These are phyloP conservation scores for Verticillium longisporum DNA, from an alignment of 2,329 filamentous ascomycete species.

Conservation along the genomic window DNA sequence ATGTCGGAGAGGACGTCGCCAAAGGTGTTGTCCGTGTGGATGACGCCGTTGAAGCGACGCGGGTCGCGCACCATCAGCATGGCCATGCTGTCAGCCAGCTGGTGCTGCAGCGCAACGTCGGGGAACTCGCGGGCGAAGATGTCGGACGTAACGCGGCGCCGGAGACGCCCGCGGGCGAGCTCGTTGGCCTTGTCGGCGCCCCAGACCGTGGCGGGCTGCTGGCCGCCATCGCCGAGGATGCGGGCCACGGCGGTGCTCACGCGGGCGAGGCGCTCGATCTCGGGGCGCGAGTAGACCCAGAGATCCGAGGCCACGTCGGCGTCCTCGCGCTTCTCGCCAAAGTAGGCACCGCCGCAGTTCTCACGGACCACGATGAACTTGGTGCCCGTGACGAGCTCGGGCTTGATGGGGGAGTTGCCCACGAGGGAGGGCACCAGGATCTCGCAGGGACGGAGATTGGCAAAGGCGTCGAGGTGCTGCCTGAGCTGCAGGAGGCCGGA, in stretches of 20 bases:
- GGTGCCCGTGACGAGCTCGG: slow-evolving; percentile 33
- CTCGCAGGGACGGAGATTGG: slow-evolving; percentile 42
- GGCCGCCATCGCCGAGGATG: slow-evolving; percentile 19
- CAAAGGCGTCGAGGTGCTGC: slow-evolving; percentile 35
- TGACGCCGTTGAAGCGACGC: slow-evolving; percentile 38
- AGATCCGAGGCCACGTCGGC: slow-evolving; percentile 36
- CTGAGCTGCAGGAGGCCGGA: slow-evolving; percentile 34
- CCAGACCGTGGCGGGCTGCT: slow-evolving; percentile 32
- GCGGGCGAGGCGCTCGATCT: slow-evolving; percentile 39
- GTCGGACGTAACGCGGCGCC: slow-evolving; percentile 34
- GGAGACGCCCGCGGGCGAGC: slow-evolving; percentile 40
- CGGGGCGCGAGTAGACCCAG: slow-evolving; percentile 35
- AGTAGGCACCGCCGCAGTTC: slow-evolving; percentile 44
- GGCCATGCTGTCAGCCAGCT: slow-evolving; percentile 39
- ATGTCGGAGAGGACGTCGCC: slow-evolving; percentile 40
- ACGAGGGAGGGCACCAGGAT: slow-evolving; percentile 33
- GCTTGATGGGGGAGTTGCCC: slow-evolving; percentile 34
- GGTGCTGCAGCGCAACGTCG: slow-evolving; percentile 33
- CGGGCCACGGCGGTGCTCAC: slow-evolving; percentile 37
- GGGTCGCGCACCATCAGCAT: slow-evolving; percentile 41
- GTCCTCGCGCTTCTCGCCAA: slow-evolving; percentile 38
- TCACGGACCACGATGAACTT: slow-evolving; percentile 43
- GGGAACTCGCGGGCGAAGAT: slow-evolving; percentile 34
- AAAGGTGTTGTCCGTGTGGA: slow-evolving; percentile 41
- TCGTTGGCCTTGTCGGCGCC: slow-evolving; percentile 47